Conservation (phyloP, 2,329 filamentous ascomycete genomes). For the Ascocoryne sarcoides region DNA sequence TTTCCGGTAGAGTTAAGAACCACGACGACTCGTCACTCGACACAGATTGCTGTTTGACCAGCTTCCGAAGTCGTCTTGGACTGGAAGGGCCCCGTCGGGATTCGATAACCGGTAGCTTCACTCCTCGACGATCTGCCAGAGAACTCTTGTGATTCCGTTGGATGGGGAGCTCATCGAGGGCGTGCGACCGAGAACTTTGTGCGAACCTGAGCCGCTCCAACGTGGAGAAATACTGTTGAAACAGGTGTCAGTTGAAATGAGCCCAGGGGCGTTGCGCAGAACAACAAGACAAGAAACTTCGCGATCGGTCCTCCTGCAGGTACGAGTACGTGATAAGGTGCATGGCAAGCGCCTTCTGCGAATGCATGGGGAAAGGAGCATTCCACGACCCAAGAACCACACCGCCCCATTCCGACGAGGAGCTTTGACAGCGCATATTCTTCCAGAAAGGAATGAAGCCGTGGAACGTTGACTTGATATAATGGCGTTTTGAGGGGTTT, state of each 20-base stretch:
- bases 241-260: background rate
- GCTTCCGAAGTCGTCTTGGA: conserved; percentile 22
- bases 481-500: too few species aligned
- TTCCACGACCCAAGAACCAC: background rate
- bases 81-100: conserved; percentile 16
- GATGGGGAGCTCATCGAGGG: conserved; percentile 24
- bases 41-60: conserved; percentile 27
- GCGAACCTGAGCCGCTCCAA: conserved; percentile 61
- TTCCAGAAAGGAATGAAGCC: too few species aligned
- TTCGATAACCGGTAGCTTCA: conserved; percentile 20
- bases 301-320: conserved; percentile 1
- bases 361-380: background rate
- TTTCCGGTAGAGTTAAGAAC: conserved; percentile 63
- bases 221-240: conserved; percentile 59
- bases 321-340: background rate
- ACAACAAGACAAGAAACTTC: background rate
- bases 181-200: conserved; percentile 35
- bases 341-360: background rate
- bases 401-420: background rate
- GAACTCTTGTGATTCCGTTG: conserved; percentile 19
- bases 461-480: too few species aligned
- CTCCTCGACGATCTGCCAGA: conserved; percentile 23
- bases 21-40: conserved; percentile 54
- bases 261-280: background rate
- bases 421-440: background rate